Base-by-base conservation (phyloP, 1,284 basidiomycete species). In the Ustilago bromivora region DNA sequence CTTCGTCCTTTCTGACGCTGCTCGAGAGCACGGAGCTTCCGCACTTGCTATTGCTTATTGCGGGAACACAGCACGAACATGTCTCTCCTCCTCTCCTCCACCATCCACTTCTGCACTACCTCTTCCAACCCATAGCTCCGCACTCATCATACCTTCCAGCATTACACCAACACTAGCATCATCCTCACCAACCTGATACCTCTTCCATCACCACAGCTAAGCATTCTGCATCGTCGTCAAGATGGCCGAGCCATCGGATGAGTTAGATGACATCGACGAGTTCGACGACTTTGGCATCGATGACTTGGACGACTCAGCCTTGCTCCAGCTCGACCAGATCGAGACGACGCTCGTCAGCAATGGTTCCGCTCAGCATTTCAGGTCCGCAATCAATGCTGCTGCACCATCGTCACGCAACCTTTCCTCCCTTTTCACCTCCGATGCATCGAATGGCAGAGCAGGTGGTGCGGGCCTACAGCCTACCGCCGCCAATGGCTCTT, bases 191-290 rank as follows among this genome's bases (percentile, higher is more conserved):
- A 9, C 49, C 15, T 32, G 5, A 13, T n/a, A 28, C 19, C 28
- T 28, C 23, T 31, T 49, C 31, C n/a, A 38, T 17, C 36, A 55
- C 34, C 17, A 55, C 28, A 32, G 10, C 53, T 55, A 35, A 11
- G 15, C 19, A 12, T 11, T 28, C 23, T 28, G 3, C 32, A 35
- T 12, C 52, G 19, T 57, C n/a, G 43, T 43, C 35, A 66, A 2
- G 38, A 74, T 73, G 71, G 28, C 58, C 10, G 51, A 53, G 11
- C n/a, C 51, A 9, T 53, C 62, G 19, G 71, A 71, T 54, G 71
- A 80, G 51, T 66, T 76, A 43, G 78, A 73, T 36, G 78, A 77
- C 19, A 67, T 71, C 57, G 79, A 81, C 61, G 68, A 73, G 35
- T 66, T 79, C 32, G 74, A 77, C 66, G 77, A 79, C 60, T 73